These are phyloP conservation scores for Silene latifolia DNA, from an alignment of 148 eudicot genomes.

Conservation along the genomic window DNA sequence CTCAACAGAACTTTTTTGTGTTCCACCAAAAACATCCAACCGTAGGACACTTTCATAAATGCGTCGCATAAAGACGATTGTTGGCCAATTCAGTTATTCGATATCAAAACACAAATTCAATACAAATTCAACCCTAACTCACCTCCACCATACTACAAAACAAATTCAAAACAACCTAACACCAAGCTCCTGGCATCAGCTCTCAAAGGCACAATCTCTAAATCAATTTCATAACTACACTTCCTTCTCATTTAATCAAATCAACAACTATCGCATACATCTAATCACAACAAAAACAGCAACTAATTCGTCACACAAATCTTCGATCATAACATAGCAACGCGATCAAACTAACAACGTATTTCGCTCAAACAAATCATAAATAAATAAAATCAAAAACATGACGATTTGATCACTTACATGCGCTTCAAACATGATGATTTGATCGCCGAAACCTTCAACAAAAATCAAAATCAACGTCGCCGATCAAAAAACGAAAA, in stretches of 20 bases:
- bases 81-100: neutral
- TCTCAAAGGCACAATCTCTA: neutral
- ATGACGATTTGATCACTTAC: slow-evolving; percentile 19
- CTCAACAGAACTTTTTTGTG: neutral
- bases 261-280: neutral
- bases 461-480: neutral
- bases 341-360: neutral
- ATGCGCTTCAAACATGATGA: slow-evolving; percentile 37
- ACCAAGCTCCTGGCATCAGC: neutral
- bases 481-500: slow-evolving; percentile 5
- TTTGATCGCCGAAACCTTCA: slow-evolving; percentile 3
- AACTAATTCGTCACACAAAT: neutral
- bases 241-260: neutral
- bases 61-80: neutral
- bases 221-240: neutral
- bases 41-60: neutral
- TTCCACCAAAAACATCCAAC: neutral
- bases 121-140: neutral
- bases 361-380: neutral
- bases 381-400: neutral
- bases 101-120: neutral
- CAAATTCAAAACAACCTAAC: slow-evolving; percentile 7
- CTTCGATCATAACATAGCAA: neutral
- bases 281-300: neutral
- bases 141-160: slow-evolving; percentile 4